phyloP scores from a whole-genome alignment of 129 eudicot species.

The Rutidosis leptorrhynchoides region DNA sequence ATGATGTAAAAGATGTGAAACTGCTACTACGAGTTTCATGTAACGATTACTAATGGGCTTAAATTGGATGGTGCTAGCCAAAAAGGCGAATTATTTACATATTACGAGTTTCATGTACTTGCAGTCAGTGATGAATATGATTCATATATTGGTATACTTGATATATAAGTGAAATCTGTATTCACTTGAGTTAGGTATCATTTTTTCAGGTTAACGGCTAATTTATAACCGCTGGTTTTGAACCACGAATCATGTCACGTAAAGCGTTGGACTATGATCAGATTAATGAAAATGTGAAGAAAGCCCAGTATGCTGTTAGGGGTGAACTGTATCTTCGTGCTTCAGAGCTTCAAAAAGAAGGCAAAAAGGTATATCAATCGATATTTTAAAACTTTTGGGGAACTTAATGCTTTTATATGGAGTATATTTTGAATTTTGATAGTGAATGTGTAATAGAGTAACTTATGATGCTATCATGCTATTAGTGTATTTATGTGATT shows the following conservation, averaged over 20 bases:
- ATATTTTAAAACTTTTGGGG: neutral
- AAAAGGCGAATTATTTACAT: neutral
- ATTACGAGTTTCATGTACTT: neutral
- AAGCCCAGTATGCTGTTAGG: constrained; percentile 96
- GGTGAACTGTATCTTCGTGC: constrained; percentile 99
- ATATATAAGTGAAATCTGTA: constrained; percentile 1
- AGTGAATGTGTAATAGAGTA: neutral
- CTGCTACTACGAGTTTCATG: too few relatives aligned
- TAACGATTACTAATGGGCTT: neutral
- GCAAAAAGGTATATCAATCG: constrained; percentile 65
- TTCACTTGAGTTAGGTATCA: constrained; percentile 17
- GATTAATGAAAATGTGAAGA: constrained; percentile 94
- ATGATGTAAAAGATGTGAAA: too few relatives aligned
- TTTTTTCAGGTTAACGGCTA: constrained; percentile 12
- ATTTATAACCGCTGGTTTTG: constrained; percentile 8
- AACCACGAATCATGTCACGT: constrained; percentile 46
- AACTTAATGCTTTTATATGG: neutral
- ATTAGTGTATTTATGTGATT: neutral
- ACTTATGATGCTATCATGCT: neutral
- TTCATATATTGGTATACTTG: constrained; percentile 8
- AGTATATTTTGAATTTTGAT: too few relatives aligned
- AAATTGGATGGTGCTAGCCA: neutral
- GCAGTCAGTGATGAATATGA: neutral
- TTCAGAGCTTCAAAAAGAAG: constrained; percentile 98
- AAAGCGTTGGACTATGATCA: constrained; percentile 76